Conservation (phyloP, 2,329 filamentous ascomycete genomes). For the Colletotrichum endophyticum region DNA sequence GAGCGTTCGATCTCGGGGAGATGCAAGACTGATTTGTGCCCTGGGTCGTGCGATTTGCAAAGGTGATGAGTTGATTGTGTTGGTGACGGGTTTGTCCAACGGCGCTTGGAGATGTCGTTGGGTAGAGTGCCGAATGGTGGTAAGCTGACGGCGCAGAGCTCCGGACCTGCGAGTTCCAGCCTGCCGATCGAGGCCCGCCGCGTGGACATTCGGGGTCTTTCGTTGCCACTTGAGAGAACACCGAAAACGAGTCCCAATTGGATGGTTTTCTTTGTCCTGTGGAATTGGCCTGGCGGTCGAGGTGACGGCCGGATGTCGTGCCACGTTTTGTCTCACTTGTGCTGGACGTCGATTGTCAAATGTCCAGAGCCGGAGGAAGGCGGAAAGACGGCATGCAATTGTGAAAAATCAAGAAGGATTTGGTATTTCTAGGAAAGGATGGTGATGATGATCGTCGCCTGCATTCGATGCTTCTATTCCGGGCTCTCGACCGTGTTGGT, state of each 20-base stretch:
- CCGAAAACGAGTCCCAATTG: background rate
- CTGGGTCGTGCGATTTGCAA: background rate
- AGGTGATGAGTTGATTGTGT: background rate
- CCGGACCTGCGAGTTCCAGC: background rate
- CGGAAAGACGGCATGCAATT: background rate
- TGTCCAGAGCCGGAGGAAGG: background rate
- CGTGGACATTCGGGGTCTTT: background rate
- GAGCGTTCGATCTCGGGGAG: background rate
- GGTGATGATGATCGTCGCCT: background rate
- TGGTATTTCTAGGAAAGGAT: background rate
- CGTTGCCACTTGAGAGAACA: background rate
- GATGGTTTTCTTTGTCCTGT: background rate
- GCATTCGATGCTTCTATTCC: background rate
- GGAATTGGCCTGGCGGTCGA: background rate
- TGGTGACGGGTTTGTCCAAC: background rate
- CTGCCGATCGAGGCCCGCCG: background rate
- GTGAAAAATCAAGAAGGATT: background rate
- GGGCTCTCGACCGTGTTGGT: background rate
- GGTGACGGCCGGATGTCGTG: background rate
- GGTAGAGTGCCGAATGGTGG: background rate
- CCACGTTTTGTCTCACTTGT: background rate
- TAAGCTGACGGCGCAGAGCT: slow-evolving; percentile 10
- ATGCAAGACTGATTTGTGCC: background rate
- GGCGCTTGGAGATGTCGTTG: background rate
- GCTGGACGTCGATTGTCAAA: background rate